Evolutionary conservation across 2,329 filamentous ascomycete genomes (phyloP).

Genomic region (Pseudohalonectria lignicola): DNA sequence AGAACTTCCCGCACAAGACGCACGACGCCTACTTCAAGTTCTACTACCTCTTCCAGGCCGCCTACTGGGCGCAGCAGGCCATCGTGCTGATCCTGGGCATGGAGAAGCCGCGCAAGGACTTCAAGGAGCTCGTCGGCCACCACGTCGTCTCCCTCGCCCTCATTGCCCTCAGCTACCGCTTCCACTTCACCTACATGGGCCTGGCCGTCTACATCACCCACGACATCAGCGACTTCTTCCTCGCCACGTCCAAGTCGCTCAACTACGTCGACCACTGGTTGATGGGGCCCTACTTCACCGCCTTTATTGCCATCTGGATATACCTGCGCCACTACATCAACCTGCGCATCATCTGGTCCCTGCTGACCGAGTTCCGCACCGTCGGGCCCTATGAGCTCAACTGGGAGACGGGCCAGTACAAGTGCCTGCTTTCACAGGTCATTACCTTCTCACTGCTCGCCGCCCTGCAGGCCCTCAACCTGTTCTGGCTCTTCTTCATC

Average conservation of each 20-base stretch:
- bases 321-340: slow-evolving; percentile 85
- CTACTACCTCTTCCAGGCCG: slow-evolving; percentile 89
- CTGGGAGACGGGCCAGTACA: slow-evolving; percentile 69
- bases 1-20: slow-evolving; percentile 71
- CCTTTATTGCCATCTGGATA: slow-evolving; percentile 77
- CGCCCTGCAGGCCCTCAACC: slow-evolving; percentile 61
- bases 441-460: slow-evolving; percentile 57
- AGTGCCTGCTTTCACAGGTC: slow-evolving; percentile 57
- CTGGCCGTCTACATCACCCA: slow-evolving; percentile 89
- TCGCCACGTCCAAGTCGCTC: slow-evolving; percentile 82
- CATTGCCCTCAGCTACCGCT: slow-evolving; percentile 81
- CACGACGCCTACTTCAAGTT: slow-evolving; percentile 81
- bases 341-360: slow-evolving; percentile 62
- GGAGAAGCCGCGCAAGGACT: slow-evolving; percentile 92
- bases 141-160: slow-evolving; percentile 81
- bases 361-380: slow-evolving; percentile 65
- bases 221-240: slow-evolving; percentile 91
- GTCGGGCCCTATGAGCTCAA: slow-evolving; percentile 66
- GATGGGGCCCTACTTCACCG: slow-evolving; percentile 72
- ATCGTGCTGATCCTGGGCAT: slow-evolving; percentile 78
- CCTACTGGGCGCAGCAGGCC: slow-evolving; percentile 92
- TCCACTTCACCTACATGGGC: slow-evolving; percentile 95
- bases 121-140: slow-evolving; percentile 83
- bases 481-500: slow-evolving; percentile 77
- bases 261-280: slow-evolving; percentile 79